phyloP scores from a whole-genome alignment of 176 grass and related monocot species.

The Secale cereale region DNA sequence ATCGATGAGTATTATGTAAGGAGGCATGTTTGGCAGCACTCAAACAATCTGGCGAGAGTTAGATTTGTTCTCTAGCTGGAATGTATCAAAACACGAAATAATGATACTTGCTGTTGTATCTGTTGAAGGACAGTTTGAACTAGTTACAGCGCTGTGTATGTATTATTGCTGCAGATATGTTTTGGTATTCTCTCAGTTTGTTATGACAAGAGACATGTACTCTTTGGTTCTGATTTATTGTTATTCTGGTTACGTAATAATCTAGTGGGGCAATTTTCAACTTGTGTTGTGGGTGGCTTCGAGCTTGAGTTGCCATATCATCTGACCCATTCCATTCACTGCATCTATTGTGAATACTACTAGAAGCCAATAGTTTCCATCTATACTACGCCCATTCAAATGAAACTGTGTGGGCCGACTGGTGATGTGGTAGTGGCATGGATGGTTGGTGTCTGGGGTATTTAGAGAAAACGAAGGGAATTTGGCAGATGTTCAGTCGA shows the following conservation, averaged over 20 bases:
- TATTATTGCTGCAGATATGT: not conserved
- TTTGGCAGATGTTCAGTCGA: too few relatives aligned
- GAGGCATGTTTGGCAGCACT: not conserved
- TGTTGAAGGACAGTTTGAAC: not conserved
- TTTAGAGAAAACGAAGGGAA: too few relatives aligned
- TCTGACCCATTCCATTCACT: not conserved
- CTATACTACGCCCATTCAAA: too few relatives aligned
- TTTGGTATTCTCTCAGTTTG: not conserved
- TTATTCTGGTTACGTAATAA: not conserved
- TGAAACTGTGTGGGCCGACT: not conserved
- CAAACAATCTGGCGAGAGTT: not conserved
- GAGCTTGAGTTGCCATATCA: not conserved
- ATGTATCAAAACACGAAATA: conserved; percentile 1
- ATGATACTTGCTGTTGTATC: not conserved
- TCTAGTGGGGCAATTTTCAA: not conserved
- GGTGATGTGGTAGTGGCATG: too few relatives aligned
- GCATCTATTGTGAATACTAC: not conserved
- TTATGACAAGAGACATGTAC: not conserved
- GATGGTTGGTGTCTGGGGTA: too few relatives aligned
- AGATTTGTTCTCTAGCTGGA: not conserved
- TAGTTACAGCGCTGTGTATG: not conserved
- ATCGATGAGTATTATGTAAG: not conserved
- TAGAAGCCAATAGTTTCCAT: too few relatives aligned
- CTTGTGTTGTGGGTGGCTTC: not conserved
- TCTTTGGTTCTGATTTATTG: not conserved